These are phyloP conservation scores for Ustilago vetiveriae DNA, from an alignment of 1,284 basidiomycete species.

Conservation along the genomic window DNA sequence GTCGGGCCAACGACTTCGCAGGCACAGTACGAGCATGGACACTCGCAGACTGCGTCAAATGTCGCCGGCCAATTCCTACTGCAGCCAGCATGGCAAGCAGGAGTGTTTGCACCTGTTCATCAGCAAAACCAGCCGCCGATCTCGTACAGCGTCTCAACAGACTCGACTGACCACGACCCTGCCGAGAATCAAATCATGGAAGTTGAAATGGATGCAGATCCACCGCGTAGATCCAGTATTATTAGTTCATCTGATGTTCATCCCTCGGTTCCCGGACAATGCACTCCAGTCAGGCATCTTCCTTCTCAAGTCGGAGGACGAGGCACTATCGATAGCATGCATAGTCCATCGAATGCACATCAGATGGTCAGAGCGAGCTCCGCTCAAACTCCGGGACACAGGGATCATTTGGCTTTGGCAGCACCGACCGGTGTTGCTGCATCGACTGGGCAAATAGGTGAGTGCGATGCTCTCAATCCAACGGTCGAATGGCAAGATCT, in stretches of 20 bases:
- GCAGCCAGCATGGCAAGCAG: too few species aligned
- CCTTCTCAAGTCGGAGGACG: conserved; percentile 12
- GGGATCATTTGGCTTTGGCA: background rate
- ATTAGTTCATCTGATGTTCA: too few species aligned
- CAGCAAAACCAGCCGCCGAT: too few species aligned
- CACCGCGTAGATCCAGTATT: too few species aligned
- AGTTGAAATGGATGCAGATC: conserved; percentile 33
- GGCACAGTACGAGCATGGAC: background rate
- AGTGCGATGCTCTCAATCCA: conserved; percentile 22
- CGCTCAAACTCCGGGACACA: background rate
- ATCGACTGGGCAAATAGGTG: background rate
- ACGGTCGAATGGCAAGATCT: conserved; percentile 30
- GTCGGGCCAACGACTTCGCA: background rate
- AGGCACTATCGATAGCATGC: conserved; percentile 32
- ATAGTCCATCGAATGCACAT: conserved; percentile 14
- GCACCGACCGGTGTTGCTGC: background rate
- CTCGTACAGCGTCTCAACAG: too few species aligned
- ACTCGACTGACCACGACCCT: too few species aligned
- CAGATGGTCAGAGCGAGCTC: background rate
- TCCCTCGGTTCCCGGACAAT: too few species aligned
- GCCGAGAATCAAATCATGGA: conserved; percentile 4
- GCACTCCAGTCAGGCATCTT: too few species aligned
- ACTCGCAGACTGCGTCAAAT: too few species aligned
- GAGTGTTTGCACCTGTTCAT: background rate
- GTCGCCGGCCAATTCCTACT: too few species aligned